Base-by-base conservation (phyloP, 2,329 filamentous ascomycete species). In the Endoconidiophora laricicola region DNA sequence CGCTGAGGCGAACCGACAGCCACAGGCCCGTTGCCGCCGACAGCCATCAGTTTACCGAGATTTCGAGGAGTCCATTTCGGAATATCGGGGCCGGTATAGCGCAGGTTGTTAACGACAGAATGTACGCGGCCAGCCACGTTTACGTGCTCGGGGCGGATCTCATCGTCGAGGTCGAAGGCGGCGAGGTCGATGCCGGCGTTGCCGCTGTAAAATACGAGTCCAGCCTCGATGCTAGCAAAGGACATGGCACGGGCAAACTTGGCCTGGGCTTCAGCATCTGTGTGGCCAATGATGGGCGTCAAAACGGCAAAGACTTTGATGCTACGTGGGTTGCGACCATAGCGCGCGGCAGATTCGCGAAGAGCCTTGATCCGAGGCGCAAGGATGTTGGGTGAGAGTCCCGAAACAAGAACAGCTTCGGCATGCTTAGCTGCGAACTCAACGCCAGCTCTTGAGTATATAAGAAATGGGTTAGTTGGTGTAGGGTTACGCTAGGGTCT, bases 141-240 rank as follows among this genome's bases (percentile, higher is more conserved):
- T 76, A 53, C 71, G 72, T 59, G 78, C n/a, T 79, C 74, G 49
- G 74, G 65, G 10, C 76, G 63, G 46, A 82, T 62, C 59, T 82
- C 78, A 57, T 81, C 71, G 40, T 81, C 77, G 23, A 81, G 77
- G 0, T 65, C 71, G 55, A 80, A 81, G 41, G 70, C 64, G 5
- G 69, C 66, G 22, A 82, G 63, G 58, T 83, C 75, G 44, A 81
- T 78, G 0, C 78, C 78, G 0, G 78, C 80, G 76, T 77, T 81
- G 0, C 78, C 78, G 2, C 78, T 76, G 55, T 82, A 82, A 2
- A 82, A 61, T 0, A 78, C 76, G 45, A 81, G 59, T 0, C 77
- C 78, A 3, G 78, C 79, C 52, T 81, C 78, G 40, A 73, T 67
- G 44, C 67, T 68, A 1, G 72, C 63, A 44, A 73, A 72, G 20